Evolutionary conservation across 73 alveolate species (phyloP), one percentile per base, ranked within the genome.

Genomic region (Durusdinium trenchii): DNA sequence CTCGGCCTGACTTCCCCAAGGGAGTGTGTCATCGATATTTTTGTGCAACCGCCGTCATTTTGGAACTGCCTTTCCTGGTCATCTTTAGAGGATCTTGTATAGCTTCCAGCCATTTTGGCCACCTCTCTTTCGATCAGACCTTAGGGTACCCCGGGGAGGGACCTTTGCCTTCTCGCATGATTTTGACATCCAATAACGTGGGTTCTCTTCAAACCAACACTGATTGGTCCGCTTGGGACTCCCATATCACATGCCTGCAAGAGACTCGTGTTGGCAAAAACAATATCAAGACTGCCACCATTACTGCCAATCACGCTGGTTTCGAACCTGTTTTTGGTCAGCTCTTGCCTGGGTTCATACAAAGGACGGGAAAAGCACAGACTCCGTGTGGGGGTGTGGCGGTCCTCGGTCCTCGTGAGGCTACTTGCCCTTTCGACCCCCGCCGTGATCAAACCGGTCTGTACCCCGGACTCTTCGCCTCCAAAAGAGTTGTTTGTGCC

Each of bases 61-160:
- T n/a, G n/a, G n/a, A n/a, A n/a, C n/a, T n/a, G n/a, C n/a, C n/a
- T n/a, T n/a, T n/a, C n/a, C n/a, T 23, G 32, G 23, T 16, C 32
- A 12, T 57, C 23, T 16, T 16, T 16, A 23, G 23, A 16, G 69
- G 12, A 16, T 23, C 12, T 16, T 23, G 30, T 7, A 14, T 71
- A 47, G 10, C 28, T 28, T 3, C 84, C 10, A 36, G 51, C 6
- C 10, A 4, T 16, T 71, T n/a, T 51, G 10, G 12, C 84, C 10
- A n/a, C 3, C 38, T 71, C 28, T 71, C 18, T n/a, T 71, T 71
- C 38, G 84, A n/a, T 71, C 10, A 47, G 38, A 20, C 84, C 35
- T 38, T 71, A 20, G 84, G 84, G 12, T 71, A 36, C 26, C 84
- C 84, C 6, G 84, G 84, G 16, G 84, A 71, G 38, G 84, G 84